Evolutionary conservation across 2,329 filamentous ascomycete species (phyloP), one percentile per base, ranked within the genome.

Genomic region (Cordyceps cicadae): DNA sequence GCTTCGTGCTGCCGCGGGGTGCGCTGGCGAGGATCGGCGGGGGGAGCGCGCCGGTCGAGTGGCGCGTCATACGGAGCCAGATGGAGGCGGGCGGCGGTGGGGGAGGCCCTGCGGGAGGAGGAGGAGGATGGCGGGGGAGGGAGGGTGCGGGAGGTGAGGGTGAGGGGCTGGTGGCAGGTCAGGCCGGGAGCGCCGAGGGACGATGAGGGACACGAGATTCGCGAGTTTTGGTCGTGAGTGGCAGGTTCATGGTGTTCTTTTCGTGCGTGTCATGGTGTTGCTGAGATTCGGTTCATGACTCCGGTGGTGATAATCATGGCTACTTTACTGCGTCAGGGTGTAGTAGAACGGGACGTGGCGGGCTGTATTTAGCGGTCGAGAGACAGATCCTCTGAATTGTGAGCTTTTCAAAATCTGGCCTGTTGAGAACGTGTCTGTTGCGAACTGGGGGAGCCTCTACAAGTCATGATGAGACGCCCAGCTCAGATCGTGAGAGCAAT

Each of bases 101-200:
- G 5, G 59, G 26, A 29, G 6, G 63, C 50, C 17, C n/a, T 55
- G 39, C 52, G 24, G 12, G 14, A 11, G 2, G 37, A 39, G n/a
- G n/a, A n/a, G n/a, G n/a, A n/a, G n/a, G n/a, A n/a, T 2, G 12
- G 12, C 3, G 21, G 9, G 9, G 32, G 24, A 45, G 39, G 26
- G 8, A 3, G 19, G 32, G 46, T n/a, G n/a, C n/a, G n/a, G n/a
- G n/a, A 15, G 41, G 15, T 58, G 24, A 41, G 49, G 34, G 54
- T 68, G 2, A n/a, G 51, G 8, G 67, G 67, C 2, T 68, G 66
- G 67, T 65, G 62, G 63, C 34, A 68, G 51, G 50, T 66, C 34
- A 61, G 67, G n/a, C 34, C 54, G 41, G 63, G 58, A 11, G 64
- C 64, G 39, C 62, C 65, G 12, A 63, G 37, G 4, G 54, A 61